Evolutionary conservation across 805 yeast genomes (phyloP), one percentile per base, ranked within the genome.

Genomic region (Zygosaccharomyces pseudorouxii): DNA sequence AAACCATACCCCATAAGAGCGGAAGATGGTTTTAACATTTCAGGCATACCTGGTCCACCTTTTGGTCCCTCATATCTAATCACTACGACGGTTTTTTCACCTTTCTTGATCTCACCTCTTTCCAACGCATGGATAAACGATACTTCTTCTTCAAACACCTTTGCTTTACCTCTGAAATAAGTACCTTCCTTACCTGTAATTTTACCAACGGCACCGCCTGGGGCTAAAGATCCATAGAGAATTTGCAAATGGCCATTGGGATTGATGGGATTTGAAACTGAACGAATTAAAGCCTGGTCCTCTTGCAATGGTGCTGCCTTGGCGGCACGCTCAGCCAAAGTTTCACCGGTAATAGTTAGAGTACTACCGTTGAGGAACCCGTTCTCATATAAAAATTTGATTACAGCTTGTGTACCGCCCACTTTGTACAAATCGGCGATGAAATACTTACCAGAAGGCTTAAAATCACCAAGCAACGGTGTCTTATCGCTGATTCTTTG

Each of bases 21-120:
- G 53, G 95, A 82, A 12, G 97, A 88, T 19, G 99, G 99, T 73
- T 92, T 92, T 70, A 92, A 81, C 99, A 92, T 92, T 75, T 92
- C 99, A 45, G 98, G 98, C 99, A 93, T 93, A 74, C 99, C 99
- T 67, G 99, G 99, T 54, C 97, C 99, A 74, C 99, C 99, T 72
- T 83, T 89, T 71, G 99, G 99, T 58, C 99, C 99, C 74, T 93
- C 97, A 72, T 93, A 87, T 76, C 97, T 83, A 68, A 93, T 93
- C 55, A 93, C 77, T 63, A 92, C 89, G 48, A 89, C 98, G 33
- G 97, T 90, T 75, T 93, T 93, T 71, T 86, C 97, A 52, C 89
- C 93, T 72, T 84, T 82, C 72, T 90, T 90, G 71, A 93, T 89
- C 69, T 93, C 97, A 59, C 96, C 96, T 20, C 75, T 75, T 74